These are phyloP conservation scores for Aspergillus sp. DNA, from an alignment of 2,329 filamentous ascomycete species.

Conservation along the genomic window DNA sequence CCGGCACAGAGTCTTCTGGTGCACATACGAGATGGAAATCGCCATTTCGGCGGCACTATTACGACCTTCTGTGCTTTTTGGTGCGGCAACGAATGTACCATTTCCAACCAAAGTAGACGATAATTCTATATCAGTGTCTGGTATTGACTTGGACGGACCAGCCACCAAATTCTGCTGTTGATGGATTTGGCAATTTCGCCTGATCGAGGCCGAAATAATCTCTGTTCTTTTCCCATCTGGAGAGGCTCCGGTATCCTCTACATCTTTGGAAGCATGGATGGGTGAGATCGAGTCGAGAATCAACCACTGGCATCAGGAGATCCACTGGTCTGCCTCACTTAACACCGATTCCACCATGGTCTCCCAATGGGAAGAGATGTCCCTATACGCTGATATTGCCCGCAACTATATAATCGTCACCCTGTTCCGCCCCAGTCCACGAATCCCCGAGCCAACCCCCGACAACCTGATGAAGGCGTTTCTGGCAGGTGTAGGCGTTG, in stretches of 20 bases:
- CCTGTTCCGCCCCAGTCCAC: background rate
- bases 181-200: background rate
- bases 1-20: background rate
- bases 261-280: background rate
- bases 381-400: background rate
- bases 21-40: conserved; percentile 1
- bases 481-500: background rate
- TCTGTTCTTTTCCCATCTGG: background rate
- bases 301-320: background rate
- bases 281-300: background rate
- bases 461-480: background rate
- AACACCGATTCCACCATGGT: background rate
- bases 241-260: background rate
- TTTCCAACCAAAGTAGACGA: background rate
- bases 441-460: background rate
- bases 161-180: too few species aligned
- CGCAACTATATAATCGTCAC: background rate
- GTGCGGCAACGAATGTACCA: too few species aligned
- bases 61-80: background rate
- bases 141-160: too few species aligned
- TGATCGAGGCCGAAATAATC: background rate
- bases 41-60: background rate
- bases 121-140: too few species aligned
- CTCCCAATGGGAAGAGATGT: background rate
- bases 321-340: background rate